These are phyloP conservation scores for Pleodorina starrii DNA, from an alignment of 139 green algal species.

Conservation along the genomic window DNA sequence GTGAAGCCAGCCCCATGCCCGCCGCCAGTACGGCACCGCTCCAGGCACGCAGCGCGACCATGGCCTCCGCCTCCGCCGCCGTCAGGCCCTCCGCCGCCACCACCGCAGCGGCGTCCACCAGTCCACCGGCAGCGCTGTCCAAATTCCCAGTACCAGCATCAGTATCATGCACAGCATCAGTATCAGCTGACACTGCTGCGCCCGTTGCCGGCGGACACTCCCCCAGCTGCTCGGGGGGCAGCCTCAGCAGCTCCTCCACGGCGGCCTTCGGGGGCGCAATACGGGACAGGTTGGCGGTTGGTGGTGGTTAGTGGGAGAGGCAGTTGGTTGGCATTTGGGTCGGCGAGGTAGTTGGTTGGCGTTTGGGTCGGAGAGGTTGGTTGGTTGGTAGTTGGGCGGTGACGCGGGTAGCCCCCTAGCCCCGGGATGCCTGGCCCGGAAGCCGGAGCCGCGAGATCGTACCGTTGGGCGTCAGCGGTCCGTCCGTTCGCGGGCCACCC, in stretches of 20 bases:
- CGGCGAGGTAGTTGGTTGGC: too few species aligned
- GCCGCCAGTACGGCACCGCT: not conserved
- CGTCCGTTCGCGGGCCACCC: too few species aligned
- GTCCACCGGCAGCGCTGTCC: too few species aligned
- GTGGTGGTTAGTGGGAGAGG: too few species aligned
- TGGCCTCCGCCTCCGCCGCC: slow-evolving; percentile 24
- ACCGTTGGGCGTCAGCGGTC: too few species aligned
- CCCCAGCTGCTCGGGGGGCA: not conserved
- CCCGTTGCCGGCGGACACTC: not conserved
- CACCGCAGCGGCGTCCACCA: not conserved
- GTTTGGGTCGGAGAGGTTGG: too few species aligned
- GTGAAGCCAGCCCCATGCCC: not conserved
- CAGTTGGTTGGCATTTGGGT: too few species aligned
- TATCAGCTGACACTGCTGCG: not conserved
- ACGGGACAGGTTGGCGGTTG: too few species aligned
- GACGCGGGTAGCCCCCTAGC: too few species aligned
- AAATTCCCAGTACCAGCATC: not conserved
- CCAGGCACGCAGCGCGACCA: not conserved
- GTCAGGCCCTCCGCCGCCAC: slow-evolving; percentile 18
- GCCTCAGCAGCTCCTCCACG: not conserved
- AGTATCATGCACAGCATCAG: not conserved
- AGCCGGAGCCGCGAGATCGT: too few species aligned
- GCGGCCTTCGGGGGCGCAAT: not conserved
- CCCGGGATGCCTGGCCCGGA: too few species aligned
- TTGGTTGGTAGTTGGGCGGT: too few species aligned